Base-by-base conservation (phyloP, 371 early-diverging fungal species). In the Rhizopus arrhizus region DNA sequence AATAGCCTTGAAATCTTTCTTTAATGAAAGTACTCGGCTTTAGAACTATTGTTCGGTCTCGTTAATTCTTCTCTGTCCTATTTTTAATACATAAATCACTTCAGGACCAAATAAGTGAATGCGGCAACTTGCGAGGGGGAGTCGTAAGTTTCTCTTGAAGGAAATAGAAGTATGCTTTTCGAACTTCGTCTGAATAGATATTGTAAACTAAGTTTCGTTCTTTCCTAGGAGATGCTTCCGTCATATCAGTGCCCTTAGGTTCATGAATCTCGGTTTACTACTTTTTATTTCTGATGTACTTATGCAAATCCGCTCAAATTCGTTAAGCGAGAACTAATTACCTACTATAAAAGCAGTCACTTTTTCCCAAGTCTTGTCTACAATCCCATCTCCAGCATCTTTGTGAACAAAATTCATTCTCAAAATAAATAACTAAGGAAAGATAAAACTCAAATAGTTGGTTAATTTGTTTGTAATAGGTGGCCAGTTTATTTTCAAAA, bases 141-240 rank as follows among this genome's bases (percentile, higher is more conserved):
- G 35, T 58, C 64, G 55, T 64, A 16, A 54, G 41, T 29, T 64
- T 59, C 22, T 53, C 36, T 33, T 56, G 56, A 12, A 56, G 56
- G 34, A 16, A 56, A 56, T 33, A 56, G 34, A 56, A 56, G 22
- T 56, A 56, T 16, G 46, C 16, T 8, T 32, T 45, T 8, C 56
- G 47, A 56, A 46, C 56, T 47, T 56, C 47, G 56, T 56, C 35
- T 16, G 56, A 33, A 22, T 56, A 56, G 33, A 15, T 45, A 36
- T 56, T 56, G 33, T 36, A 56, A 56, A 22, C 33, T 22, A 45
- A 9, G 22, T n/a, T n/a, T n/a, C n/a, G n/a, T n/a, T n/a, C n/a
- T n/a, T n/a, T n/a, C 12, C 48, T 57, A 15, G 57, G 46, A 57
- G 57, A 32, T 57, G 57, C 48, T 57, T 57, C 57, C 47, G 47